Percentiles rank a stretch among this genome's conserved stretches.
These are phyloP conservation scores for Shiraia sp. DNA, from an alignment of 2,329 filamentous ascomycete genomes.

Conservation along the genomic window DNA sequence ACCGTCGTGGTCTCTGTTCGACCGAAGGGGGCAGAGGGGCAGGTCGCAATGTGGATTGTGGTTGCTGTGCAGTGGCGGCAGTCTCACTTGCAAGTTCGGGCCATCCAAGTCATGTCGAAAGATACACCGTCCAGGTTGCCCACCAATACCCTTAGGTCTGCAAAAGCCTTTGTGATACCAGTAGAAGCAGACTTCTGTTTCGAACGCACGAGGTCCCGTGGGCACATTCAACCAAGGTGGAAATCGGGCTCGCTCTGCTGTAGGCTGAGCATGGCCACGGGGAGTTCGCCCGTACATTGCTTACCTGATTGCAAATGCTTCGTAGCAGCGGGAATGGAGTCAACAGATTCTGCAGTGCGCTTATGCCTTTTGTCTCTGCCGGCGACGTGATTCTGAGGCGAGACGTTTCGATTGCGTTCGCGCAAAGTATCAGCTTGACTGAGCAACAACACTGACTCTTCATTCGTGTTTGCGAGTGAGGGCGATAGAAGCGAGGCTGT, in stretches of 20 bases:
- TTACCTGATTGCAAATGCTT: too few relatives aligned
- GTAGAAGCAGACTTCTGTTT: conserved; percentile 21
- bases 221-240: conserved; percentile 6
- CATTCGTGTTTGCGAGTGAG: not conserved
- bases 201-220: conserved; percentile 1
- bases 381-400: not conserved
- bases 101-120: conserved; percentile 14
- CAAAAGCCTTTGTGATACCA: conserved; percentile 29
- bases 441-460: conserved; percentile 8
- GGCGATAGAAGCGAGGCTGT: not conserved
- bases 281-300: too few relatives aligned
- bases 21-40: conserved; percentile 18
- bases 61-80: conserved; percentile 6
- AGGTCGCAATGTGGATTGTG: conserved; percentile 13
- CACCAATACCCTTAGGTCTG: conserved; percentile 5
- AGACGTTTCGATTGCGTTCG: conserved; percentile 8
- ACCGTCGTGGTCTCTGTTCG: not conserved
- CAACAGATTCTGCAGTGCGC: too few relatives aligned
- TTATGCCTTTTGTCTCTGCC: too few relatives aligned
- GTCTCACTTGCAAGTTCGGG: conserved; percentile 11
- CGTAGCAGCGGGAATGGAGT: too few relatives aligned
- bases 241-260: too few relatives aligned
- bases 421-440: conserved; percentile 18
- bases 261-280: too few relatives aligned
- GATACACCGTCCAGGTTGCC: conserved; percentile 1